Conservation (phyloP, 2,329 filamentous ascomycete genomes). For the Xylaria sp. region DNA sequence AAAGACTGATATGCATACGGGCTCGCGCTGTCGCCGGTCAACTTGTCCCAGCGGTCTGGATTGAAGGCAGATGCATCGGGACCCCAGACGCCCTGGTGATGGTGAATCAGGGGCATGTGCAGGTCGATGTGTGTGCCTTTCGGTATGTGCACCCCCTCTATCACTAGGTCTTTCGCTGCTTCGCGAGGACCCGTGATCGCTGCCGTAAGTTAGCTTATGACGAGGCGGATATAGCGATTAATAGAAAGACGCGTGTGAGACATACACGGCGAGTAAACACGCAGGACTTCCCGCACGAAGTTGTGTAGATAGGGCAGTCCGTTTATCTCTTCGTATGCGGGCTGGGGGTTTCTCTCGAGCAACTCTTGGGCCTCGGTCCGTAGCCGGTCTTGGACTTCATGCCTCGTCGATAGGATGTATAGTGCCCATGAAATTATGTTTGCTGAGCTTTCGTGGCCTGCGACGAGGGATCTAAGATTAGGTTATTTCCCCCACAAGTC, state of each 20-base stretch:
- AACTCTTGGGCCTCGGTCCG: slow-evolving; percentile 49
- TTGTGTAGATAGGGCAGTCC: slow-evolving; percentile 51
- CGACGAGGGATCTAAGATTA: not conserved
- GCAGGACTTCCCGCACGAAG: slow-evolving; percentile 52
- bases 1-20: slow-evolving; percentile 47
- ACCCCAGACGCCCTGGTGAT: slow-evolving; percentile 42
- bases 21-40: slow-evolving; percentile 46
- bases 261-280: slow-evolving; percentile 50
- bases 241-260: no score
- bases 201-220: slow-evolving; percentile 11
- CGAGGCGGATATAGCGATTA: no score
- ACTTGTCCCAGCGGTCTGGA: slow-evolving; percentile 43
- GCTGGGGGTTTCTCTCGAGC: slow-evolving; percentile 32
- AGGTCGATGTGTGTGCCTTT: slow-evolving; percentile 45
- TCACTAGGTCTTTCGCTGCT: slow-evolving; percentile 39
- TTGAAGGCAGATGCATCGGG: slow-evolving; percentile 38
- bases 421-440: slow-evolving; percentile 50
- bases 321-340: slow-evolving; percentile 47
- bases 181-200: slow-evolving; percentile 41
- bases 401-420: slow-evolving; percentile 49
- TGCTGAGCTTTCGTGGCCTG: slow-evolving; percentile 53
- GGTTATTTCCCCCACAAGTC: slow-evolving; percentile 24
- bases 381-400: slow-evolving; percentile 49
- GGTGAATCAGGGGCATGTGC: slow-evolving; percentile 38
- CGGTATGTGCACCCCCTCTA: slow-evolving; percentile 44